Percentiles rank a stretch among this genome's conserved stretches.
Conservation (phyloP, 108 stramenopile genomes). For the Cyclotella cryptica region DNA sequence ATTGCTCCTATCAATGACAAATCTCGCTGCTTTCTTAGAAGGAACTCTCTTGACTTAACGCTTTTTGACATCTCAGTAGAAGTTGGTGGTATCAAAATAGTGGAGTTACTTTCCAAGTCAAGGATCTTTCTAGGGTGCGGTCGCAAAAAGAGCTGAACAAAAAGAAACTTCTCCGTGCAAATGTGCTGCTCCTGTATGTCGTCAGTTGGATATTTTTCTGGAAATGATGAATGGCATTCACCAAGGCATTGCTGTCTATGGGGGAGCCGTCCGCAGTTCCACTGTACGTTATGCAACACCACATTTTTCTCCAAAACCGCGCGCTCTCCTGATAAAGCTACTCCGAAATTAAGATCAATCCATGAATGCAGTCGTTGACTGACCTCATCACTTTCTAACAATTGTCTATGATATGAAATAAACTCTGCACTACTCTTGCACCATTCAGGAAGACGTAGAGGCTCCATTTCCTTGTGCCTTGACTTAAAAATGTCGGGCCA, state of each 20-base stretch:
- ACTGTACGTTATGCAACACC: constrained; percentile 26
- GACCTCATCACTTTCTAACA: constrained; percentile 64
- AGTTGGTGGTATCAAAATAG: not conserved
- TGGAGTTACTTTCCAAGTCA: not conserved
- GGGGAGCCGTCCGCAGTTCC: constrained; percentile 11
- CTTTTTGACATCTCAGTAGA: not conserved
- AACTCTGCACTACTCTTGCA: constrained; percentile 37
- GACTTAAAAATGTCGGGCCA: constrained; percentile 59
- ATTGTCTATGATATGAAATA: constrained; percentile 57
- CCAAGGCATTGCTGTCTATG: constrained; percentile 20
- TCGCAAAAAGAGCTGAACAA: constrained; percentile 39
- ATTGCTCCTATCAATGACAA: constrained; percentile 30
- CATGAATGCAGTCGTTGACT: constrained; percentile 63
- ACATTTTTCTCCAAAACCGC: constrained; percentile 72
- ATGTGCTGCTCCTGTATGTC: not conserved
- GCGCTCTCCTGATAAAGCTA: constrained; percentile 55
- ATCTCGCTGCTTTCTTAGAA: constrained; percentile 31
- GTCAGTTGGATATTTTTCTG: not conserved
- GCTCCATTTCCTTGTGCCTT: constrained; percentile 45
- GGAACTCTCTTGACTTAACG: not conserved
- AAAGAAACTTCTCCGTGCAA: constrained; percentile 1
- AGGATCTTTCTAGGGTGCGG: constrained; percentile 28
- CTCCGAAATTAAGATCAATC: constrained; percentile 78
- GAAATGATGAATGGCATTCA: constrained; percentile 25
- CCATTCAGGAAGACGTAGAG: constrained; percentile 43